Conservation (phyloP, 2,329 filamentous ascomycete species). For the Fusarium citri region DNA sequence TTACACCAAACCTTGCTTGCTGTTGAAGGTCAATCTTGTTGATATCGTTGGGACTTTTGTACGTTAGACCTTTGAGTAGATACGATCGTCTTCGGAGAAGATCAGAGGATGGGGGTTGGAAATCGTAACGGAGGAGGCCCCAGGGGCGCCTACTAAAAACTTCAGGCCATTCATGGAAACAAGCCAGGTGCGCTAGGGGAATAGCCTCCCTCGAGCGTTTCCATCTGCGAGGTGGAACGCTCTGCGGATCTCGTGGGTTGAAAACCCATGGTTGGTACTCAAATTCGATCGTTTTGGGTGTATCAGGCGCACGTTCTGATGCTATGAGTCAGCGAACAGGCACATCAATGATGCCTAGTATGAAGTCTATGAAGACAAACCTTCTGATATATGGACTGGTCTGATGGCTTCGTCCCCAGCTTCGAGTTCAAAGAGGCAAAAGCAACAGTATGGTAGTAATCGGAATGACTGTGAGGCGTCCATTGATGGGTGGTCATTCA, state of each 20-base stretch:
- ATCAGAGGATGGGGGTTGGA: background rate
- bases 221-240: constrained; percentile 11
- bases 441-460: background rate
- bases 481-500: constrained; percentile 2
- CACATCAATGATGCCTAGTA: background rate
- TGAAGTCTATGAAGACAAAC: background rate
- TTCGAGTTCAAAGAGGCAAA: constrained; percentile 21
- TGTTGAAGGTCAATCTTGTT: background rate
- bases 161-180: background rate
- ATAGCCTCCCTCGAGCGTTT: background rate
- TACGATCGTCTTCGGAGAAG: background rate
- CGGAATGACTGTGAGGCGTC: background rate
- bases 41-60: background rate
- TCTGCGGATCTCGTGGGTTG: constrained; percentile 3
- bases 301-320: background rate
- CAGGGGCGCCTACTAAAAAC: background rate
- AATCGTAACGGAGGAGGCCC: background rate
- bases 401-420: constrained; percentile 6
- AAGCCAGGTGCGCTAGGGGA: background rate
- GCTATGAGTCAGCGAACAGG: background rate
- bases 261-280: constrained; percentile 10
- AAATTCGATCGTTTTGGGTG: background rate
- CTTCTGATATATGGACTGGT: background rate
- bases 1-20: background rate
- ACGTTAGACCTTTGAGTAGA: background rate